These are phyloP conservation scores for Diplosphaera chodatii DNA, from an alignment of 139 green algal species.

Conservation along the genomic window DNA sequence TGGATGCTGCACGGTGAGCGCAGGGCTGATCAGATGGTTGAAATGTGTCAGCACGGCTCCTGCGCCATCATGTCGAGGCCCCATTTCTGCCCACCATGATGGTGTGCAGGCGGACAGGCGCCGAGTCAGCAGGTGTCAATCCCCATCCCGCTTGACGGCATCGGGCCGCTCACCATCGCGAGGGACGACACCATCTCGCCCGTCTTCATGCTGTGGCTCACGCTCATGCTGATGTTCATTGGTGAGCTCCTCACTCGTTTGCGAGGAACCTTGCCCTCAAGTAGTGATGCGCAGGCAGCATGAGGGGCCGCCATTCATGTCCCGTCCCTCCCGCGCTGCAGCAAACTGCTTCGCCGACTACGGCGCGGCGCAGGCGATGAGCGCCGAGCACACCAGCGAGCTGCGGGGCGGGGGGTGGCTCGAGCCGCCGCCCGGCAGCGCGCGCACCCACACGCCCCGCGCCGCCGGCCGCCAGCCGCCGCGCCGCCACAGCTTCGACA, in stretches of 20 bases:
- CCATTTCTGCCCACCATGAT: too few relatives aligned
- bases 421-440: neutral
- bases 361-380: conserved; percentile 26
- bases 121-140: conserved; percentile 11
- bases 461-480: neutral
- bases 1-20: conserved; percentile 71
- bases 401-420: neutral
- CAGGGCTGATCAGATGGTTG: too few relatives aligned
- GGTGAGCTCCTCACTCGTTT: too few relatives aligned
- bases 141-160: conserved; percentile 33
- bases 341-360: conserved; percentile 46
- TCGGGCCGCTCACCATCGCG: conserved; percentile 18
- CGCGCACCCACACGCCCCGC: neutral
- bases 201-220: conserved; percentile 79
- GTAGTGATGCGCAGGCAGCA: too few relatives aligned
- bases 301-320: too few relatives aligned
- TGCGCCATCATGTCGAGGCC: too few relatives aligned
- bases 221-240: conserved; percentile 67
- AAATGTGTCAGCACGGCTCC: too few relatives aligned
- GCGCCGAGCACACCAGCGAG: conserved; percentile 20
- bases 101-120: neutral
- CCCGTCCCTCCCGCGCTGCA: too few relatives aligned
- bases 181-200: conserved; percentile 54
- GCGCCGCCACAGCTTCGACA: neutral
- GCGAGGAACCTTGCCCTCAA: too few relatives aligned